These are phyloP conservation scores for Elsinoe batatas DNA, from an alignment of 2,329 filamentous ascomycete species.

Conservation along the genomic window DNA sequence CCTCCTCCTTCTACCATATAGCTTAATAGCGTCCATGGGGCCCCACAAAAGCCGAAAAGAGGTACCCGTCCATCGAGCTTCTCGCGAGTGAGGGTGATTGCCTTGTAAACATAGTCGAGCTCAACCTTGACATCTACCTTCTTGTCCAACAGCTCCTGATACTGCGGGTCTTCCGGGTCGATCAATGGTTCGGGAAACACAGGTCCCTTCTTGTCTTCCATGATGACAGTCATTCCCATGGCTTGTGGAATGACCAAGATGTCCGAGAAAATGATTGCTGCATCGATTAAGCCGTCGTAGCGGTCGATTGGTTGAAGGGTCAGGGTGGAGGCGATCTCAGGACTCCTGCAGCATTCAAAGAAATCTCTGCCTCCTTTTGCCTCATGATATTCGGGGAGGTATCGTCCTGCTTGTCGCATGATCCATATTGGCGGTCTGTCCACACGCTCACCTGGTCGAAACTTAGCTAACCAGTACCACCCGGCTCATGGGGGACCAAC, in stretches of 20 bases:
- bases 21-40: slow-evolving; percentile 92
- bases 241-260: slow-evolving; percentile 97
- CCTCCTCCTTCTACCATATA: slow-evolving; percentile 99
- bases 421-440: slow-evolving; percentile 96
- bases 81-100: slow-evolving; percentile 79
- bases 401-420: slow-evolving; percentile 97
- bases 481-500: slow-evolving; percentile 37
- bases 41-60: slow-evolving; percentile 90
- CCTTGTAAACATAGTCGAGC: slow-evolving; percentile 90
- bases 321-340: slow-evolving; percentile 84
- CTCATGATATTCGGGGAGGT: slow-evolving; percentile 95
- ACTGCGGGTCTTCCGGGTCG: slow-evolving; percentile 74
- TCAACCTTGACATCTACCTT: slow-evolving; percentile 76
- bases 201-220: slow-evolving; percentile 94
- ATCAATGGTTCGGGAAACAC: slow-evolving; percentile 81
- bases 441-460: slow-evolving; percentile 63
- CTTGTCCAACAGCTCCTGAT: slow-evolving; percentile 62
- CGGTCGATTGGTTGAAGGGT: slow-evolving; percentile 93
- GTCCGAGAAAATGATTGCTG: slow-evolving; percentile 97
- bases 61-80: slow-evolving; percentile 85
- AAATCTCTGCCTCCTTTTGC: slow-evolving; percentile 87
- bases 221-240: slow-evolving; percentile 96
- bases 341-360: slow-evolving; percentile 91
- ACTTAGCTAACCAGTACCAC: slow-evolving; percentile 1
- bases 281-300: slow-evolving; percentile 81